Evolutionary conservation across 768 basidiomycete species (phyloP), one percentile per base, ranked within the genome.

Genomic region (Rhodocollybia butyracea): DNA sequence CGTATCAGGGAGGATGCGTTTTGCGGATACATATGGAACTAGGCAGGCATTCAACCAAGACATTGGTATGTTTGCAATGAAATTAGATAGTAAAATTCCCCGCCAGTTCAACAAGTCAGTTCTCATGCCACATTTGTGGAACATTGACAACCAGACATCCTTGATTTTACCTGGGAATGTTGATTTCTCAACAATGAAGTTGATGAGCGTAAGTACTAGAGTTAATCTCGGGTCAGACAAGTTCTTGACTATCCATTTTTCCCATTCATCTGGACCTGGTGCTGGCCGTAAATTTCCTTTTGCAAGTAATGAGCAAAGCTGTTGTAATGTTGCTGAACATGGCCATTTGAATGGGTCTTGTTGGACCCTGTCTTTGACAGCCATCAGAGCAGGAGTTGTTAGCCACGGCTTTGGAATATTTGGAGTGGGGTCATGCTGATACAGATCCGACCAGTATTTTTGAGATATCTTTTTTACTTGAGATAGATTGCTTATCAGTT

Each of bases 221-320:
- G 41, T 6, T 1, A 71, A 59, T 0, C 63, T 58, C 1, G 26
- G 1, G 43, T 70, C 68, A 0, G 60, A 62, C 0, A 73, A 59
- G 1, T 57, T n/a, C 26, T 63, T 64, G 1, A 70, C 32, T 12
- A 55, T 60, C 71, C 71, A 73, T 57, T 73, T 71, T 57, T 71
- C 70, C 70, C 70, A 69, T n/a, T 59, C 59, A 54, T 72, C 70
- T 1, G 67, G 68, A 0, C 68, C 70, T 1, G 70, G 70, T 1
- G 66, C 45, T 2, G 70, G 70, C 3, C 63, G 57, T 3, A 55
- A 29, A 42, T 71, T 71, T 1, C 70, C 70, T 41, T 57, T 59
- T 0, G 57, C 51, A 0, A 70, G 50, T 30, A 73, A 34, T 0
- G 58, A 58, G 6, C 66, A 59, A 32, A 67, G 60, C 0, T 66